phyloP scores from a whole-genome alignment of 805 yeast species.

The Metschnikowia bowlesiae region DNA sequence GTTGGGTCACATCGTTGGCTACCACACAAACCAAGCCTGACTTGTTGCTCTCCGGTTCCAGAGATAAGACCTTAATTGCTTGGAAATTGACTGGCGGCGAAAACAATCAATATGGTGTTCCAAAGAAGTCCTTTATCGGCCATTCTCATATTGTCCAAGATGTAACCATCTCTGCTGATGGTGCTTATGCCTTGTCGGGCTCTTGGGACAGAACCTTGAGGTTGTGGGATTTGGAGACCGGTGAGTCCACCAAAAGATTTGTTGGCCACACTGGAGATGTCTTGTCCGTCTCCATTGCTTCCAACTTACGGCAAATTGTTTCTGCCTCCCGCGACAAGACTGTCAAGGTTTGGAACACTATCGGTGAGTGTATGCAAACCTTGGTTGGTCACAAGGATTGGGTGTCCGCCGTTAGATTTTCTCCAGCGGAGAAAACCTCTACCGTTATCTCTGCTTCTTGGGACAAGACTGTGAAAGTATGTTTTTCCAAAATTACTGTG shows the following conservation, averaged over 20 bases:
- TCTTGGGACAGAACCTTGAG: conserved; percentile 99
- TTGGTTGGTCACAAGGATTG: conserved; percentile 97
- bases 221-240: conserved; percentile 95
- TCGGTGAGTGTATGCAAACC: conserved; percentile 95
- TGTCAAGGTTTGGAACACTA: conserved; percentile 98
- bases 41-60: conserved; percentile 94
- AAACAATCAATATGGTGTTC: conserved; percentile 89
- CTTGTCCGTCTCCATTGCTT: conserved; percentile 92
- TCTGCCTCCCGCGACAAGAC: conserved; percentile 99
- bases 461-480: conserved; percentile 98
- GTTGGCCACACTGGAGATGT: conserved; percentile 98
- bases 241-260: conserved; percentile 90
- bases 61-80: conserved; percentile 97
- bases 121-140: conserved; percentile 95
- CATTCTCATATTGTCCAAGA: conserved; percentile 99
- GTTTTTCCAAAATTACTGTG: conserved; percentile 36
- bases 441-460: conserved; percentile 96
- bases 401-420: conserved; percentile 97
- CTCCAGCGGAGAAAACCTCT: conserved; percentile 72
- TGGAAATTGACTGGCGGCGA: conserved; percentile 97
- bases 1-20: conserved; percentile 98
- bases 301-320: conserved; percentile 95
- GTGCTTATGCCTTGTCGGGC: conserved; percentile 95
- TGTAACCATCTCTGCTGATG: conserved; percentile 96
- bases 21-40: conserved; percentile 98